Evolutionary conservation across 352 stramenopile species (phyloP), one percentile per base, ranked within the genome.

Genomic region (Globisporangium acanthophoron): DNA sequence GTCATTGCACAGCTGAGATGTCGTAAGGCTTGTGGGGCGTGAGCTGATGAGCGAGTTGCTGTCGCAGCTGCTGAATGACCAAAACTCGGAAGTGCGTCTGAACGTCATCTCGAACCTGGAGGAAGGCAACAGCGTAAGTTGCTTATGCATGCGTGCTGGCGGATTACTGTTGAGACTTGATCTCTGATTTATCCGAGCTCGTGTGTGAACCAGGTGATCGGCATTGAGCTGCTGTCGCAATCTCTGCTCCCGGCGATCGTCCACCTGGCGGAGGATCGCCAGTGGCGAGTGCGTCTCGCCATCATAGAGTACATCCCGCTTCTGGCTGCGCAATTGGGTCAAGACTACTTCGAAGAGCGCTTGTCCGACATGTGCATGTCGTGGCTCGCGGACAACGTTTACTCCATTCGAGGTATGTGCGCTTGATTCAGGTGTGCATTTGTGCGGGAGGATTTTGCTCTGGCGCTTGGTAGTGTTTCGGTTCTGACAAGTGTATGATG

Each of bases 241-340:
- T 98, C 90, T n/a, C 74, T 99, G 13, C 65, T 99, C 11, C 97
- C 97, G 46, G 96, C 96, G 47, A 98, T 99, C 75, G 76, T 98
- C 7, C 95, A 99, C 66, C 79, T 99, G 47, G 94, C 96, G 21
- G 92, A 99, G 80, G 97, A 99, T 78, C 81, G 86, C n/a, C 98
- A 99, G 72, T 99, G 97, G 97, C 85, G 96, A 61, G 97, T 99
- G 64, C 90, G 97, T 41, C 75, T 98, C 15, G 96, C 96, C 20
- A 98, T 99, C 68, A 99, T 99, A 75, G 87, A 99, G 69, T 97
- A 99, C 73, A 98, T 99, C 58, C 97, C 97, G 41, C 74, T 98
- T 46, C 70, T 99, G 40, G 97, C 96, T 4, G 88, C 92, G 58
- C 94, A 99, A 58, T 77, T 99, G 18, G 97, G 96, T 16, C 81